Base-by-base conservation (phyloP, 257 asterid genomes). In the Gentiana macrophylla region DNA sequence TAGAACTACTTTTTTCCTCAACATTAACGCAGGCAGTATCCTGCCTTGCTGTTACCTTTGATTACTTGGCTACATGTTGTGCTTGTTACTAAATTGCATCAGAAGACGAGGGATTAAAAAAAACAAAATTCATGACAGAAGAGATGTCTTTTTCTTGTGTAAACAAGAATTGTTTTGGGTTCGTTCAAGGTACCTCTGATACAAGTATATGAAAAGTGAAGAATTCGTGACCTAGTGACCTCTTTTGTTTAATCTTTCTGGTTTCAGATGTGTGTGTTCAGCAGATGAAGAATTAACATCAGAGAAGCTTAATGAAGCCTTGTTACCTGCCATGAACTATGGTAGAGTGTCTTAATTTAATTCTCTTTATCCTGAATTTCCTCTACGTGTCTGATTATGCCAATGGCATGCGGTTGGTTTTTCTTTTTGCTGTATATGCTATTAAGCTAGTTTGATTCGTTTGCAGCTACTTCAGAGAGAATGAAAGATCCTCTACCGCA, bases 221-320 rank as follows among this genome's bases (percentile, higher is more conserved):
- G 24, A 24, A 24, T 24, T 24, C 24, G 24, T 24, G 24, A 24
- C 24, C 24, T 24, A 24, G 24, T 24, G 24, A 38, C 44, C 44
- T 38, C 44, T 3, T 38, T 4, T 38, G 6, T 38, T 38, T 7
- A 38, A 38, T 38, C 44, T 38, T 61, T 44, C 67, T 57, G 12
- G 66, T 67, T 24, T 32, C 81, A 91, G 98, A 69, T 79, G 95
- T 57, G 49, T 34, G 51, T 91, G 95, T 80, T 77, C 94, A 4
- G 85, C 73, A 52, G 75, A 69, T 61, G 84, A 80, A 80, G 94
- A 87, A 71, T 65, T 86, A 69, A 66, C 89, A 35, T 50, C 55
- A 13, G 85, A 77, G 62, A 74, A 70, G 74, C 83, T 91, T 2
- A 24, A 24, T 50, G 74, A 84, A 56, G 79, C 65, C 47, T 67